These are phyloP conservation scores for Pseudogymnoascus sp. DNA, from an alignment of 2,329 filamentous ascomycete species.

Conservation along the genomic window DNA sequence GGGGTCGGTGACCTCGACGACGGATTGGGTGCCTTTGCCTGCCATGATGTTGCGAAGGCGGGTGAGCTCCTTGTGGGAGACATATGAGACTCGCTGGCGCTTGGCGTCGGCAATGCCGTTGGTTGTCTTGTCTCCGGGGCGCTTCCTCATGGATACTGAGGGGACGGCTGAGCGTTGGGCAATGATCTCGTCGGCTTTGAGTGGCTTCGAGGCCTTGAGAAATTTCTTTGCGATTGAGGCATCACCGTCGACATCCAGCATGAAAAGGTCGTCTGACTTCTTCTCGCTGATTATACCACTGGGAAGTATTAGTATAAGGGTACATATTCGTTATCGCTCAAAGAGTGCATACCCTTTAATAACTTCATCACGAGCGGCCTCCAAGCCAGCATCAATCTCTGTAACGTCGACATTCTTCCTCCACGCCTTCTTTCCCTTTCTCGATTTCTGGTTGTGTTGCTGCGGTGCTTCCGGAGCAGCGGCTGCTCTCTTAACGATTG, in stretches of 20 bases:
- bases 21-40: conserved; percentile 39
- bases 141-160: conserved; percentile 71
- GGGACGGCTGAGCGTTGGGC: conserved; percentile 74
- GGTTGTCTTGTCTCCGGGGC: conserved; percentile 54
- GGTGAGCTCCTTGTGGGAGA: conserved; percentile 76
- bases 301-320: conserved; percentile 14
- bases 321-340: neutral
- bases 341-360: conserved; percentile 63
- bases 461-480: conserved; percentile 56
- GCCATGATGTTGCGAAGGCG: conserved; percentile 73
- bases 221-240: conserved; percentile 55
- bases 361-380: conserved; percentile 78
- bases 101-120: conserved; percentile 68
- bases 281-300: conserved; percentile 85
- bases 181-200: conserved; percentile 90
- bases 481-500: conserved; percentile 26
- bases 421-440: conserved; percentile 98
- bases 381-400: conserved; percentile 74
- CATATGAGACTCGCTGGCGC: conserved; percentile 66
- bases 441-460: conserved; percentile 78
- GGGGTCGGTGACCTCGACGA: conserved; percentile 49
- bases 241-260: conserved; percentile 69
- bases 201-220: conserved; percentile 62
- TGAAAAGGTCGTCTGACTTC: conserved; percentile 74
- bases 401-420: conserved; percentile 95